phyloP scores from a whole-genome alignment of 1,139 yeast species.

The Geotrichum bryndzae region DNA sequence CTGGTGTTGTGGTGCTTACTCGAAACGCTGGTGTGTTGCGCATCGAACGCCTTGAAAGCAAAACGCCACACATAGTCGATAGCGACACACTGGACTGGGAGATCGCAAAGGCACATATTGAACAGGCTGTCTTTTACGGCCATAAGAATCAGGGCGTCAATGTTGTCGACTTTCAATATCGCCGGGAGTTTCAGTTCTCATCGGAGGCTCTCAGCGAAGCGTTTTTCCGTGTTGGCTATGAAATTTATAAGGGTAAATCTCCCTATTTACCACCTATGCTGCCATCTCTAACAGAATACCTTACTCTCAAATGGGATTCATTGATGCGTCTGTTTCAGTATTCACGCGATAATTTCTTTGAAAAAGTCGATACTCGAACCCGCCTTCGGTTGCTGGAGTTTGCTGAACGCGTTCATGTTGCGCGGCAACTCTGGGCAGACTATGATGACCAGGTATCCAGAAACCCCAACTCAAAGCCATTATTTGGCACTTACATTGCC shows the following conservation, averaged over 20 bases:
- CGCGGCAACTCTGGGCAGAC: constrained; percentile 45
- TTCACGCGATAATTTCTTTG: constrained; percentile 44
- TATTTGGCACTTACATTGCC: constrained; percentile 17
- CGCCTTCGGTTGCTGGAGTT: constrained; percentile 41
- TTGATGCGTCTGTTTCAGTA: constrained; percentile 44
- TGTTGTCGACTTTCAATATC: constrained; percentile 55
- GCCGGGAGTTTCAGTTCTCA: constrained; percentile 34
- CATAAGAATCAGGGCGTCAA: constrained; percentile 36
- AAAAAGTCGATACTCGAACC: constrained; percentile 34
- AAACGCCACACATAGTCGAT: constrained; percentile 12
- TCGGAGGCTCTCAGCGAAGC: constrained; percentile 45
- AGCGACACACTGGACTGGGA: not conserved
- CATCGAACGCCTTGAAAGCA: constrained; percentile 46
- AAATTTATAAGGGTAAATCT: constrained; percentile 48
- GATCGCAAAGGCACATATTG: constrained; percentile 63
- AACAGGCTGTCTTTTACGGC: constrained; percentile 69
- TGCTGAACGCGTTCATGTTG: constrained; percentile 55
- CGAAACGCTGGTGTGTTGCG: constrained; percentile 58
- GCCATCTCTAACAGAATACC: constrained; percentile 42
- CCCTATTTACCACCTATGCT: constrained; percentile 43
- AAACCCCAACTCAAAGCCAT: constrained; percentile 14
- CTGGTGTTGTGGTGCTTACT: constrained; percentile 52
- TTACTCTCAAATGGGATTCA: constrained; percentile 40
- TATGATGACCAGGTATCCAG: constrained; percentile 7
- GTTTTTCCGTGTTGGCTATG: constrained; percentile 45